These are phyloP conservation scores for Ophidiomyces ophidiicola DNA, from an alignment of 2,329 filamentous ascomycete genomes.

Conservation along the genomic window DNA sequence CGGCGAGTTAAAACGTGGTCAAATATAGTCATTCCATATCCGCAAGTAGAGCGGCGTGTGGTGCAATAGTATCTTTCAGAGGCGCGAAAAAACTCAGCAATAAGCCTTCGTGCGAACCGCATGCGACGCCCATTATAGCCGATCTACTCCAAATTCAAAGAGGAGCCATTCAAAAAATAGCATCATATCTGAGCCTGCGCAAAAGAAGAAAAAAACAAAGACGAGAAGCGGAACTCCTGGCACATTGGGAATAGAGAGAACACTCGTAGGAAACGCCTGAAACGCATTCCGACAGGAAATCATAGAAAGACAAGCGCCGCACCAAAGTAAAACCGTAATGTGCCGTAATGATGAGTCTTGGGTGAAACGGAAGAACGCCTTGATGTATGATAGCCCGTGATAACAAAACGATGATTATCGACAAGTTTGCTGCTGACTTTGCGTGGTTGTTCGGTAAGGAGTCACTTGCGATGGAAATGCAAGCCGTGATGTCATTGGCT, in stretches of 20 bases:
- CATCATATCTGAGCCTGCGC: background rate
- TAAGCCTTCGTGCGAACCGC: slow-evolving; percentile 6
- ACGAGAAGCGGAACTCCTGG: no score
- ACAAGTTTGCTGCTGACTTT: background rate
- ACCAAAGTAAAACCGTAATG: slow-evolving; percentile 9
- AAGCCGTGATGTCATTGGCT: slow-evolving; percentile 6
- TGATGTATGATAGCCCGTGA: slow-evolving; percentile 3
- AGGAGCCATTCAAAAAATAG: slow-evolving; percentile 1
- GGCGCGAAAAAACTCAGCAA: slow-evolving; percentile 1
- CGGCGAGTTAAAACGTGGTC: slow-evolving; percentile 9
- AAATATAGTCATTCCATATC: slow-evolving; percentile 11
- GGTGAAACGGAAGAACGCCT: slow-evolving; percentile 9
- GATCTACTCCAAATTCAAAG: slow-evolving; percentile 9
- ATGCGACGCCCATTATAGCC: slow-evolving; percentile 6
- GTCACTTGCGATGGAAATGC: background rate
- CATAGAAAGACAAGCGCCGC: slow-evolving; percentile 9
- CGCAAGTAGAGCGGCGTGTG: slow-evolving; percentile 2
- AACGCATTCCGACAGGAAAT: slow-evolving; percentile 3
- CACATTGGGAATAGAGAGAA: no score
- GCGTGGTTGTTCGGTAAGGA: background rate
- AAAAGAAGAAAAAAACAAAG: slow-evolving; percentile 1
- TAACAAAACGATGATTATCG: slow-evolving; percentile 3
- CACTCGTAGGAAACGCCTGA: slow-evolving; percentile 8
- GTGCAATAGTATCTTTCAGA: slow-evolving; percentile 8
- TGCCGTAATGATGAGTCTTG: slow-evolving; percentile 5